A percentile compares a stretch with the other conserved stretches of the same genome.
Evolutionary conservation across 2,329 filamentous ascomycete species (phyloP).

Genomic region (Zasmidium angulare): DNA sequence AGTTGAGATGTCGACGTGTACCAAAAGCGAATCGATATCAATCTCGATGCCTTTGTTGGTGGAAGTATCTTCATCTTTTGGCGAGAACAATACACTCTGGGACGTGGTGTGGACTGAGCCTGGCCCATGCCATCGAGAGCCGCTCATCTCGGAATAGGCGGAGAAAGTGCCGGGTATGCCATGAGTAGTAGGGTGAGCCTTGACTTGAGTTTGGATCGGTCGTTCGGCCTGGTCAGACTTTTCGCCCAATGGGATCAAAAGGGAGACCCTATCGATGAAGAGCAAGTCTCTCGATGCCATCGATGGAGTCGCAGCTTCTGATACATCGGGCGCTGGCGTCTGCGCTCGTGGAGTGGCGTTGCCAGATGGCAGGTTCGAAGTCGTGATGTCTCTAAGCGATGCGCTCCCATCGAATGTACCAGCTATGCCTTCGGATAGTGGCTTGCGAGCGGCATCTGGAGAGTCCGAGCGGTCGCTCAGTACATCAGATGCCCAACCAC

Average conservation of each 20-base stretch:
- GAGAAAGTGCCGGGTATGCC: constrained; percentile 50
- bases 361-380: constrained; percentile 15
- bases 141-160: constrained; percentile 45
- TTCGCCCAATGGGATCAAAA: constrained; percentile 5
- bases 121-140: constrained; percentile 12
- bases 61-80: background rate
- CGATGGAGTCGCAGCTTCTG: background rate
- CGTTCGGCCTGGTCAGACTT: background rate
- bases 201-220: background rate
- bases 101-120: constrained; percentile 2
- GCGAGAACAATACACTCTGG: constrained; percentile 7
- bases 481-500: constrained; percentile 43
- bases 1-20: constrained; percentile 23
- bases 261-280: constrained; percentile 31
- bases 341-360: constrained; percentile 30
- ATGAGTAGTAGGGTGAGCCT: constrained; percentile 5
- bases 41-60: constrained; percentile 10
- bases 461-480: constrained; percentile 22
- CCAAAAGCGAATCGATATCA: constrained; percentile 15
- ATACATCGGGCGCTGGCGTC: constrained; percentile 12
- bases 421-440: background rate
- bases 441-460: constrained; percentile 29
- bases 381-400: too few relatives aligned
- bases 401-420: background rate
- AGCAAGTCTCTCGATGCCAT: constrained; percentile 8